These are phyloP conservation scores for Cyberlindnera petersonii DNA, from an alignment of 805 yeast genomes.

Conservation along the genomic window DNA sequence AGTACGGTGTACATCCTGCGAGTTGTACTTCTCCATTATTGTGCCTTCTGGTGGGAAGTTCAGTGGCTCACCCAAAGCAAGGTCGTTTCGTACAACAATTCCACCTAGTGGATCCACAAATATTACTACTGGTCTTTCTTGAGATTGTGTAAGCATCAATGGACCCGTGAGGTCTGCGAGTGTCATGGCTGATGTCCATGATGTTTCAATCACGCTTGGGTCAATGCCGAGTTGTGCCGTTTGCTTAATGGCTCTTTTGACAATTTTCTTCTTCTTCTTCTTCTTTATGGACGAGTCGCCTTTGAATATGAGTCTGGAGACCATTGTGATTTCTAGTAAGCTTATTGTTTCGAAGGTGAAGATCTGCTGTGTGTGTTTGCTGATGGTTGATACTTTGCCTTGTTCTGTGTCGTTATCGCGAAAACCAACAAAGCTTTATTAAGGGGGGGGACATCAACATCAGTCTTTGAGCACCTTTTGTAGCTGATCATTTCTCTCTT, in stretches of 20 bases:
- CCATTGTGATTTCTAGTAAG: too few species aligned
- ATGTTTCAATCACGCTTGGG: slow-evolving; percentile 9
- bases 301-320: slow-evolving; percentile 34
- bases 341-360: too few species aligned
- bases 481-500: slow-evolving; percentile 21
- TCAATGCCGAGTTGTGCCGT: slow-evolving; percentile 6
- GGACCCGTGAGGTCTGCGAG: slow-evolving; percentile 33
- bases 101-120: slow-evolving; percentile 4
- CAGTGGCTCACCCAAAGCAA: slow-evolving; percentile 1
- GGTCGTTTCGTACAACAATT: background rate
- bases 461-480: slow-evolving; percentile 6
- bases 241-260: slow-evolving; percentile 3
- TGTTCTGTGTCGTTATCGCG: too few species aligned
- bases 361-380: too few species aligned
- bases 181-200: slow-evolving; percentile 28
- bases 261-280: slow-evolving; percentile 12
- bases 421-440: too few species aligned
- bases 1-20: slow-evolving; percentile 12
- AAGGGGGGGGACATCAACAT: too few species aligned
- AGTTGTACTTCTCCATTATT: slow-evolving; percentile 3
- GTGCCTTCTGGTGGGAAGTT: slow-evolving; percentile 11
- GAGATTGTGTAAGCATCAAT: slow-evolving; percentile 21
- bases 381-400: too few species aligned
- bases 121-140: slow-evolving; percentile 1
- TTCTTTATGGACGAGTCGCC: slow-evolving; percentile 30